Evolutionary conservation across 768 basidiomycete genomes (phyloP), one percentile per base, ranked within the genome.

Genomic region (Tylopilus felleus): DNA sequence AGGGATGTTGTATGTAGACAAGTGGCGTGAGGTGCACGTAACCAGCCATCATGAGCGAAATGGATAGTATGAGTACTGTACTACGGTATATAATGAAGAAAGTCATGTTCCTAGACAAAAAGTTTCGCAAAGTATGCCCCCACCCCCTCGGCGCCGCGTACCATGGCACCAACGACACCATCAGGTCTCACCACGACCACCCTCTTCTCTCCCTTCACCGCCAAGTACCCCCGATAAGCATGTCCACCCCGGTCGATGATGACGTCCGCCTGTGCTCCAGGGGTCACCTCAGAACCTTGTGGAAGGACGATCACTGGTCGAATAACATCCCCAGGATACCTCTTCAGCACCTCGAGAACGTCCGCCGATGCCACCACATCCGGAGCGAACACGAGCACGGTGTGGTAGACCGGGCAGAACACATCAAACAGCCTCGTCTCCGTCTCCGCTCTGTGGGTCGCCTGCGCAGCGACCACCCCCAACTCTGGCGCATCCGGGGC

Each of bases 161-260:
- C 60, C 8, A 68, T 59, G 2, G 57, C 65, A 14, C 78, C 80
- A 5, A 77, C 65, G 10, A 74, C 69, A 2, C 29, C 29, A 17
- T 80, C 79, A 0, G 78, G 80, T 19, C 80, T 65, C 5, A 71
- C 64, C 25, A 76, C 67, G 1, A 72, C 70, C 14, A 75, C 63
- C 40, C 59, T 64, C n/a, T 60, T 73, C 19, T 68, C 67, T 25
- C 69, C 70, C 8, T 54, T 53, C 25, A 19, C 52, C 14, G 64
- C 63, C 52, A 68, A 60, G 65, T 80, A 80, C 0, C 70, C 69
- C 5, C 59, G 58, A 54, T 75, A 71, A 0, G 80, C 77, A 44
- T 76, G 71, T 7, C 73, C 75, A 4, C 53, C 59, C 1, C 33
- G 47, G 54, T 78, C 77, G 17, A 74, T 64, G 9, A 79, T 51